Evolutionary conservation across 2,329 filamentous ascomycete species (phyloP).

Genomic region (Trichoderma afroharzianum): DNA sequence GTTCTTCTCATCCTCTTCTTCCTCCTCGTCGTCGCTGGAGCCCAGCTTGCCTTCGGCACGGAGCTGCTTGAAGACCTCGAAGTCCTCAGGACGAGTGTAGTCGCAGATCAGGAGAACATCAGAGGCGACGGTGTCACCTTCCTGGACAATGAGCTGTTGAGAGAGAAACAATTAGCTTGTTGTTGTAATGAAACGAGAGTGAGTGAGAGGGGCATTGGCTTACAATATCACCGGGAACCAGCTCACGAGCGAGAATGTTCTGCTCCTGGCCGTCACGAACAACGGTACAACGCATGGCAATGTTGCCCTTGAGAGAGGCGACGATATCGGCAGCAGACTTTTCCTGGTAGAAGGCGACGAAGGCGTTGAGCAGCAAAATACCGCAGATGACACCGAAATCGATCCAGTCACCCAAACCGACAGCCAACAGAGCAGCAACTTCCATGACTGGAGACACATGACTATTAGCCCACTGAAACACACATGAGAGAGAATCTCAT

Average conservation of each 20-base stretch:
- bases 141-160: slow-evolving; percentile 55
- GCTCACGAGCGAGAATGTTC: slow-evolving; percentile 77
- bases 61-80: slow-evolving; percentile 17
- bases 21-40: slow-evolving; percentile 4
- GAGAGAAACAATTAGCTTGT: not conserved
- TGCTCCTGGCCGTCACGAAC: slow-evolving; percentile 72
- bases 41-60: slow-evolving; percentile 14
- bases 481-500: too few relatives aligned
- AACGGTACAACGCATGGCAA: slow-evolving; percentile 82
- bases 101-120: slow-evolving; percentile 84
- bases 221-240: slow-evolving; percentile 86
- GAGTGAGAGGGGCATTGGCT: slow-evolving; percentile 38
- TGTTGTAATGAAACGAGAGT: not conserved
- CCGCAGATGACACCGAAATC: slow-evolving; percentile 90
- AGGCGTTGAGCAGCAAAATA: slow-evolving; percentile 77
- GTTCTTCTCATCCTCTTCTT: slow-evolving; percentile 2
- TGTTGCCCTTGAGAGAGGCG: slow-evolving; percentile 84
- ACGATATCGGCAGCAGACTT: slow-evolving; percentile 88
- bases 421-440: slow-evolving; percentile 69
- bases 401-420: slow-evolving; percentile 83
- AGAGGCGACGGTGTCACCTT: slow-evolving; percentile 85
- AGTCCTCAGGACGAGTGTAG: slow-evolving; percentile 70
- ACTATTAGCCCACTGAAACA: slow-evolving; percentile 11
- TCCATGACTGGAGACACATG: not conserved
- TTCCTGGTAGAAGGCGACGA: slow-evolving; percentile 84